phyloP scores from a whole-genome alignment of 768 basidiomycete species.

The Hemileccinum rubropunctum region DNA sequence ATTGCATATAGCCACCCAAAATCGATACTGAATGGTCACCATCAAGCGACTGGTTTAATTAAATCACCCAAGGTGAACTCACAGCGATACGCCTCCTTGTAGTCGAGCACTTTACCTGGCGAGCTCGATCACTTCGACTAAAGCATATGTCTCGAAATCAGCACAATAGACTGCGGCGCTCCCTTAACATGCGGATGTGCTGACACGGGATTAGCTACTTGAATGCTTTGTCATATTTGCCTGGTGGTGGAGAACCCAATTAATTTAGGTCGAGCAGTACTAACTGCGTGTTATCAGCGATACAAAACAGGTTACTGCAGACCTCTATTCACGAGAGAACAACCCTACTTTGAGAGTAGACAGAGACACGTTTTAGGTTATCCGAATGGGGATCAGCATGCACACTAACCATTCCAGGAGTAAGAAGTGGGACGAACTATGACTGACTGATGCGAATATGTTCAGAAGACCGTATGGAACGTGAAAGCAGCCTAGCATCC shows the following conservation, averaged over 20 bases:
- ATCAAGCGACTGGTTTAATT: not conserved
- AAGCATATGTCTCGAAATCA: not conserved
- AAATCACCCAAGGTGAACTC: not conserved
- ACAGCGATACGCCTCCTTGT: not conserved
- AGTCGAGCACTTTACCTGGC: not conserved
- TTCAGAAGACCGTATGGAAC: not conserved
- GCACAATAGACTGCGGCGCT: not conserved
- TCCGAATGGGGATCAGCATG: slow-evolving; percentile 6
- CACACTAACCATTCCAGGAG: not conserved
- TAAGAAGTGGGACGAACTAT: not conserved
- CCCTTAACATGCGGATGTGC: not conserved
- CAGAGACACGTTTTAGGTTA: not conserved
- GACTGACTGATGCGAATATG: no score
- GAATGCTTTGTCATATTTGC: not conserved
- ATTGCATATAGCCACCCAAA: not conserved
- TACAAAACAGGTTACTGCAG: not conserved
- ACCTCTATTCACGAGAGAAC: not conserved
- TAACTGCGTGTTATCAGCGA: slow-evolving; percentile 3
- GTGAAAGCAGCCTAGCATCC: not conserved
- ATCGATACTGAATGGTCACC: not conserved
- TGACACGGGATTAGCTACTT: not conserved
- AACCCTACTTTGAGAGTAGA: slow-evolving; percentile 9
- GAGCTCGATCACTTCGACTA: not conserved
- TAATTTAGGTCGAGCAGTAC: slow-evolving; percentile 2
- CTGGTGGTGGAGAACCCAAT: not conserved